Percentiles rank a stretch among this genome's conserved stretches.
Conservation (phyloP, 2,329 filamentous ascomycete genomes). For the Colletotrichum falcatum region DNA sequence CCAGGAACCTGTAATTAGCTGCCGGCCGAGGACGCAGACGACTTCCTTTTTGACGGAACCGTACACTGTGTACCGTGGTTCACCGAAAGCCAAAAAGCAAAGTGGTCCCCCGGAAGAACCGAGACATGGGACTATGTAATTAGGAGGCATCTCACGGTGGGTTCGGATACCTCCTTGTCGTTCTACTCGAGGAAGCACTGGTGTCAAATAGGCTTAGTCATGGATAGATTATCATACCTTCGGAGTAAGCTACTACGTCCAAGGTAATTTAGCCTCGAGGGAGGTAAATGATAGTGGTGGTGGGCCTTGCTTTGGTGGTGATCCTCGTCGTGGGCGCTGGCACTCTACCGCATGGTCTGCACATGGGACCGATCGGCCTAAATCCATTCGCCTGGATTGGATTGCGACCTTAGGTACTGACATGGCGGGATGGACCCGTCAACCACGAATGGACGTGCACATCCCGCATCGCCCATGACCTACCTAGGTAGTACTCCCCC, state of each 20-base stretch:
- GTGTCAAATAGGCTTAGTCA: too few species aligned
- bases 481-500: background rate
- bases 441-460: conserved; percentile 18
- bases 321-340: conserved; percentile 14
- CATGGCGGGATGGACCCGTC: conserved; percentile 33
- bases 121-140: conserved; percentile 8
- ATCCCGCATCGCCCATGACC: conserved; percentile 13
- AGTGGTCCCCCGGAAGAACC: background rate
- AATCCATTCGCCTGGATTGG: conserved; percentile 24
- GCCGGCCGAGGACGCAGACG: background rate
- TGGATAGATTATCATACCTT: too few species aligned
- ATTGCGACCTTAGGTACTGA: background rate
- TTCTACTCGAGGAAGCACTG: too few species aligned
- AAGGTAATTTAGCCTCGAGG: background rate
- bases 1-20: background rate
- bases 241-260: too few species aligned
- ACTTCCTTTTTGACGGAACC: background rate
- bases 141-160: too few species aligned
- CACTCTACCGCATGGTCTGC: conserved; percentile 30
- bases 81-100: background rate
- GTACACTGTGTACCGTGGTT: background rate
- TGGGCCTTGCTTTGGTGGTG: background rate
- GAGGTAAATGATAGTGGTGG: background rate
- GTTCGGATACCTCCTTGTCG: background rate
- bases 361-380: conserved; percentile 30